Conservation (phyloP, 2,329 filamentous ascomycete species). For the Cordyceps cateniannulata region DNA sequence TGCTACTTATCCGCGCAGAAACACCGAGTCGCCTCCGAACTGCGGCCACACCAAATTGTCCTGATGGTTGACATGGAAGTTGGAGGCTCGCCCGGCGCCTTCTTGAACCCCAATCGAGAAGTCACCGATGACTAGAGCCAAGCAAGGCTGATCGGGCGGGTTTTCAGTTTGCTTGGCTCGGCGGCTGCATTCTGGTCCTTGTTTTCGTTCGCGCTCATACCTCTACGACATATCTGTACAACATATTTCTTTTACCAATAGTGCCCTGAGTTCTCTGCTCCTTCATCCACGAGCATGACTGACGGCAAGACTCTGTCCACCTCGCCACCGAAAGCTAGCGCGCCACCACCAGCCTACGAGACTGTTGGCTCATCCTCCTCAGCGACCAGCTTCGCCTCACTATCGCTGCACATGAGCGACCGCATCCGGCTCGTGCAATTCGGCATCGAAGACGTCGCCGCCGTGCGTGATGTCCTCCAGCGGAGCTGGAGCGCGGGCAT, state of each 20-base stretch:
- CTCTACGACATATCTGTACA: no score
- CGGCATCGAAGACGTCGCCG: not conserved
- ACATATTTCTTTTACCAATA: no score
- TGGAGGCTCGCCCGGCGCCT: not conserved
- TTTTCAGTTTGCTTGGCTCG: not conserved
- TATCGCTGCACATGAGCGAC: constrained; percentile 12
- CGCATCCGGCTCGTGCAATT: constrained; percentile 9
- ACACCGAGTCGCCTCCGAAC: not conserved
- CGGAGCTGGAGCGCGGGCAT: constrained; percentile 1
- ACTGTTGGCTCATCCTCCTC: not conserved
- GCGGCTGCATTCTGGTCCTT: not conserved
- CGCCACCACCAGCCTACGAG: constrained; percentile 4
- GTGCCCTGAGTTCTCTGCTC: not conserved
- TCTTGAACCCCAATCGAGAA: not conserved
- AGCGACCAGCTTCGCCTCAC: constrained; percentile 9
- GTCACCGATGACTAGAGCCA: not conserved
- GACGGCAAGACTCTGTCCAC: not conserved
- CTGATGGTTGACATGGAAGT: not conserved
- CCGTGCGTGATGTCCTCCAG: not conserved
- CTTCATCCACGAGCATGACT: not conserved
- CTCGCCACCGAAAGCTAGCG: not conserved
- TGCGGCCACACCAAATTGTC: not conserved
- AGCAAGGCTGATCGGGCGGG: not conserved
- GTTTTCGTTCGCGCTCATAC: no score
- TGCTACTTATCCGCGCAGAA: not conserved